Base-by-base conservation (phyloP, 768 basidiomycete genomes). In the Tricholoma hemisulphureum region DNA sequence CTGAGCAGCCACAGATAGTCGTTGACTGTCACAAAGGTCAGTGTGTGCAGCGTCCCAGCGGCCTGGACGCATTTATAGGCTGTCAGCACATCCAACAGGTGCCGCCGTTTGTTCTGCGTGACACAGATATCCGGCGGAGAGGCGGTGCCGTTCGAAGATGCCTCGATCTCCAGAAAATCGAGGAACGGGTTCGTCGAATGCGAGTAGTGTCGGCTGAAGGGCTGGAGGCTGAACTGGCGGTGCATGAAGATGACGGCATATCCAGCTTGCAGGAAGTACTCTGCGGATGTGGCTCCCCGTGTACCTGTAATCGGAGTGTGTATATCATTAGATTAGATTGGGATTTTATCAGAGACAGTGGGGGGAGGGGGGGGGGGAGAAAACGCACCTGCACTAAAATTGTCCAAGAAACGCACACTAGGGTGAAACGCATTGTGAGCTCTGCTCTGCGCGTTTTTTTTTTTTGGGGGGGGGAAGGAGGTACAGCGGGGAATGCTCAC, bases 241-340 rank as follows among this genome's bases (percentile, higher is more conserved):
- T 99, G 96, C 84, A 99, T 91, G 77, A 99, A 99, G 63, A 99
- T 94, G 71, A 99, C 97, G 23, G 95, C 95, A 77, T 98, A 98
- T 56, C 89, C 91, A 6, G 91, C 87, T 65, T 89, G 85, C 59
- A 98, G 83, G 71, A 99, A 98, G 76, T 98, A 97, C 73, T 99
- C 97, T 2, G 97, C 96, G 18, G 97, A 98, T 0, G 96, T 95
- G 28, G 97, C 93, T 41, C 97, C 97, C 67, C 97, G 83, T 18
- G 97, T 99, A 53, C 96, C 95, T 92, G 56, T 8, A 21, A 29
- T 5, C 46, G 7, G 31, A 45, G 28, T 51, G 54, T 52, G 60
- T 31, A 58, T 46, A 34, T 56, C 28, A 49, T 56, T 10, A 39
- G 54, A 48, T 53, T n/a, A n/a, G n/a, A n/a, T n/a, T n/a, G n/a